These are phyloP conservation scores for Tetraselmis striata DNA, from an alignment of 139 green algal genomes.

Conservation along the genomic window DNA sequence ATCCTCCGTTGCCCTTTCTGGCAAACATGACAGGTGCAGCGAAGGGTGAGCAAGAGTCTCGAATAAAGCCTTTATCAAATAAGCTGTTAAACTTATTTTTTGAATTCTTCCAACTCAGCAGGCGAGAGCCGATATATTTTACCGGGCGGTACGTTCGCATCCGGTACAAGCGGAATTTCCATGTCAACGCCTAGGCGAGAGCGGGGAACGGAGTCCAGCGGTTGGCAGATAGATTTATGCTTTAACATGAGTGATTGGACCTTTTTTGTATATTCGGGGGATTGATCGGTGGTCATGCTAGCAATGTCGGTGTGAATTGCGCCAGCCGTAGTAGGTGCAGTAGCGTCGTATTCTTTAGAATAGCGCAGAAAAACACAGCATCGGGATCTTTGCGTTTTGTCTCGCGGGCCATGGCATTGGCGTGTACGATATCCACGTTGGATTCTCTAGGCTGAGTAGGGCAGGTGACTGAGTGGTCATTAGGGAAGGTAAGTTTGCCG, in stretches of 20 bases:
- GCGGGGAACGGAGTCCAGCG: neutral
- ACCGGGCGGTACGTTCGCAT: neutral
- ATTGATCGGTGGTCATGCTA: neutral
- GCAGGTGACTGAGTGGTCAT: too few relatives aligned
- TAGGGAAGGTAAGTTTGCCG: too few relatives aligned
- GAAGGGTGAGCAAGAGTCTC: neutral
- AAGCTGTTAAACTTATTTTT: neutral
- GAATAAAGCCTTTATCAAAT: neutral
- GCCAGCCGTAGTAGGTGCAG: neutral
- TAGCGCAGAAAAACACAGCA: neutral
- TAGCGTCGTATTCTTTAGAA: neutral
- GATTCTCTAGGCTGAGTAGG: too few relatives aligned
- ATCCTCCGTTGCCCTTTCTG: neutral
- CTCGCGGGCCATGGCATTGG: too few relatives aligned
- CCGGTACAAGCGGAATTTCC: neutral
- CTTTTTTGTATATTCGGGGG: neutral
- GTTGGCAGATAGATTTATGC: neutral
- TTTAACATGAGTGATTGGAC: neutral
- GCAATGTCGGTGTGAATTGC: neutral
- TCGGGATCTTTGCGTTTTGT: too few relatives aligned
- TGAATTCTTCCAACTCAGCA: neutral
- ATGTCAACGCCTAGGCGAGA: neutral
- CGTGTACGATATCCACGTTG: too few relatives aligned
- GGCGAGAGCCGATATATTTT: neutral
- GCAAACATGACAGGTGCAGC: neutral